Evolutionary conservation across 345 rosid species (phyloP).

Genomic region (Euphorbia tirucalli): DNA sequence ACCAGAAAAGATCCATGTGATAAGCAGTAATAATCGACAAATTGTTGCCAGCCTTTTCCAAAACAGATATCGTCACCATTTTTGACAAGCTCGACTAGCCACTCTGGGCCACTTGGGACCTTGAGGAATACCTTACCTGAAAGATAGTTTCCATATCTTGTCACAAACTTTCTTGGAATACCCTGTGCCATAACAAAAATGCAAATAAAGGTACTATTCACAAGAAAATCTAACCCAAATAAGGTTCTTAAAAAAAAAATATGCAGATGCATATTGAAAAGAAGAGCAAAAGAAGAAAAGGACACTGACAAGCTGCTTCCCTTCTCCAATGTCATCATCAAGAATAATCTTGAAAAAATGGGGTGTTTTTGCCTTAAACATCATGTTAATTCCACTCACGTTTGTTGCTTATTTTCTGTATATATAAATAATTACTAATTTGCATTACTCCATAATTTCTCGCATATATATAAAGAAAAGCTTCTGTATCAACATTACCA

Average conservation of each 20-base stretch:
- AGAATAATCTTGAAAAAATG: neutral
- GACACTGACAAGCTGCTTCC: too few species aligned
- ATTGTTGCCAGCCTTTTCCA: conserved; percentile 30
- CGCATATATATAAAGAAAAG: too few species aligned
- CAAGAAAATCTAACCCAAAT: neutral
- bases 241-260: neutral
- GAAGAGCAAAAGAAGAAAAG: too few species aligned
- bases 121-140: conserved; percentile 4
- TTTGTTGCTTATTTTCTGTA: too few species aligned
- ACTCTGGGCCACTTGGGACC: conserved; percentile 26
- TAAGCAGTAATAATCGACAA: conserved; percentile 22
- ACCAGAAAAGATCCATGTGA: conserved; percentile 19
- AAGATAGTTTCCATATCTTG: conserved; percentile 19
- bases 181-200: conserved; percentile 10
- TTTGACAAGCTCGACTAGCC: conserved; percentile 28
- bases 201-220: neutral
- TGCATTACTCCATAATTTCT: too few species aligned
- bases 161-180: conserved; percentile 28
- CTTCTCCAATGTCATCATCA: too few species aligned
- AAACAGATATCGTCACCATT: conserved; percentile 19
- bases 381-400: neutral
- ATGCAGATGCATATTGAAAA: too few species aligned
- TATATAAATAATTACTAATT: too few species aligned
- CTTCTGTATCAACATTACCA: too few species aligned
- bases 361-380: neutral